Conservation (phyloP, 2,329 filamentous ascomycete genomes). For the Calonectria fujianensis region DNA sequence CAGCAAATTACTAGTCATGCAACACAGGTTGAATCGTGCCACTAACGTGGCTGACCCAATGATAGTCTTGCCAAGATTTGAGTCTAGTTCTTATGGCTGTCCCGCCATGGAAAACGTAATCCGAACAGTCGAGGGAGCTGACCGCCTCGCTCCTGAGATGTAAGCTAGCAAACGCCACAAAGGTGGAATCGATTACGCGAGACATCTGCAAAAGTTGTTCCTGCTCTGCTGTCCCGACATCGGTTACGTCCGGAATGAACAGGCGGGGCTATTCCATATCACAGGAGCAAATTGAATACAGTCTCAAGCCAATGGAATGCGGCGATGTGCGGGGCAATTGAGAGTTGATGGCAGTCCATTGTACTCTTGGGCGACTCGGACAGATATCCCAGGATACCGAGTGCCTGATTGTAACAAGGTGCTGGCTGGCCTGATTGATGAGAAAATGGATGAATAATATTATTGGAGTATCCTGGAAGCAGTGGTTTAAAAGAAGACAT, state of each 20-base stretch:
- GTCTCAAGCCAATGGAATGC: constrained; percentile 22
- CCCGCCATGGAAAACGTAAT: constrained; percentile 31
- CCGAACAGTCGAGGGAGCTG: constrained; percentile 6
- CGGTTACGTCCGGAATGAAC: background rate
- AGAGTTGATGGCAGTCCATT: background rate
- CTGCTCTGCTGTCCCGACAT: constrained; percentile 13
- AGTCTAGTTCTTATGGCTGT: constrained; percentile 18
- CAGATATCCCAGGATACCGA: constrained; percentile 28
- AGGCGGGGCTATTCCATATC: constrained; percentile 23
- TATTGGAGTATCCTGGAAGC: background rate
- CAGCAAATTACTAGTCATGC: no score
- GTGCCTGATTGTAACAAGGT: constrained; percentile 27
- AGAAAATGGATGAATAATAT: background rate
- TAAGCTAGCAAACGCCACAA: constrained; percentile 9
- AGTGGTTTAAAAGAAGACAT: background rate
- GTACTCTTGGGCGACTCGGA: background rate
- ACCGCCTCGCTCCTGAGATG: background rate
- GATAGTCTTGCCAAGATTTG: background rate
- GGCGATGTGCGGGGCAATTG: constrained; percentile 18
- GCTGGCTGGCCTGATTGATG: background rate
- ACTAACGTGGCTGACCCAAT: background rate
- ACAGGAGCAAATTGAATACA: constrained; percentile 19
- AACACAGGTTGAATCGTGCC: no score
- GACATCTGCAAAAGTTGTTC: constrained; percentile 19
- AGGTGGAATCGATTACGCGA: constrained; percentile 32